Percentiles rank a stretch among this genome's conserved stretches.
Evolutionary conservation across 257 asterid genomes (phyloP).

Genomic region (Solanum medicagineum): DNA sequence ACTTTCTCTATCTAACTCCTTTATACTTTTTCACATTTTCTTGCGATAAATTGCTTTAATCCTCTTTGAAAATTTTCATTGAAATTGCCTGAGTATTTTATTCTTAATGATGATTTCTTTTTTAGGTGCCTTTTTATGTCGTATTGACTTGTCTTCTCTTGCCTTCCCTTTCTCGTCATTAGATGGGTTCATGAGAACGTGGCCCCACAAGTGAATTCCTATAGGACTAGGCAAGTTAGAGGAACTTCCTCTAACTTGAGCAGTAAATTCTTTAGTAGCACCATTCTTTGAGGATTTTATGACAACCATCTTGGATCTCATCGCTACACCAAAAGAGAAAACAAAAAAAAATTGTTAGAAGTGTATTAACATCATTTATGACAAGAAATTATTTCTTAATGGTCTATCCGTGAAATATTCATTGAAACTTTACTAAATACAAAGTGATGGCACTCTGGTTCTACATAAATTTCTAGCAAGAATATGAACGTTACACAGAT

Average conservation of each 20-base stretch:
- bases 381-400: background rate
- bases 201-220: background rate
- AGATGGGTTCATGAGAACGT: background rate
- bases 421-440: background rate
- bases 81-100: background rate
- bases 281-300: background rate
- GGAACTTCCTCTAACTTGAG: background rate
- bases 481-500: background rate
- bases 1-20: background rate
- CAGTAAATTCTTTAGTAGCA: accelerated
- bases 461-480: background rate
- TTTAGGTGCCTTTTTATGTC: background rate
- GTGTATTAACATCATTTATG: background rate
- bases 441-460: background rate
- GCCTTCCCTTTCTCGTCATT: background rate
- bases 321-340: background rate
- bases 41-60: background rate
- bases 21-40: background rate
- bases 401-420: background rate
- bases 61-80: background rate
- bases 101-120: background rate
- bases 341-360: background rate
- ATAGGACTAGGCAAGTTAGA: too few relatives aligned
- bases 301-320: background rate
- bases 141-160: background rate